Evolutionary conservation across 768 basidiomycete genomes (phyloP).

Genomic region (Termitomyces sp.): DNA sequence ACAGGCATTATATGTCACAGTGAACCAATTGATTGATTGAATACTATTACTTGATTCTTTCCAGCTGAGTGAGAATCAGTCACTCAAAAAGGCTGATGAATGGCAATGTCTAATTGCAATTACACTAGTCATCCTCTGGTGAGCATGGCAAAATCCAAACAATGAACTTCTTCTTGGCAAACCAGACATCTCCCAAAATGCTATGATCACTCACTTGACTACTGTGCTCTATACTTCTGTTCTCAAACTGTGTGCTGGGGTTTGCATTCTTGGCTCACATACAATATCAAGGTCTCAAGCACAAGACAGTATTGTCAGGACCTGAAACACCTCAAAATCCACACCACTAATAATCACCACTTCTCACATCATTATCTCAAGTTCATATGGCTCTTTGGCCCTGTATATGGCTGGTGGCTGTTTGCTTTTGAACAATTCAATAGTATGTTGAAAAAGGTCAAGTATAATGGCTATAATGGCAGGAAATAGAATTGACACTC

Average conservation of each 20-base stretch:
- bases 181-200: not conserved
- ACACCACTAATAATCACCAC: not conserved
- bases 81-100: conserved; percentile 14
- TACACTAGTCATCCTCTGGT: not conserved
- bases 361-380: not conserved
- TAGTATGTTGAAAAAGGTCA: too few relatives aligned
- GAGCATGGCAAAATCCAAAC: not conserved
- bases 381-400: not conserved
- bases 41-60: too few relatives aligned
- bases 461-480: too few relatives aligned
- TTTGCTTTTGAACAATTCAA: too few relatives aligned
- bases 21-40: not conserved
- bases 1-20: conserved; percentile 15
- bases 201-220: not conserved
- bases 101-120: conserved; percentile 19
- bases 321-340: too few relatives aligned
- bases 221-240: not conserved
- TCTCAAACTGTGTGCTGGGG: not conserved
- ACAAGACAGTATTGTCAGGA: not conserved
- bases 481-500: not conserved
- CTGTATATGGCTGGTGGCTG: too few relatives aligned
- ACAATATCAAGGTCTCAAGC: not conserved
- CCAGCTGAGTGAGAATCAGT: conserved; percentile 24
- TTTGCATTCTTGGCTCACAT: not conserved
- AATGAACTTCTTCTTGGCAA: not conserved